Base-by-base conservation (phyloP, 106 monocot genomes). In the Apostasia ramifera region DNA sequence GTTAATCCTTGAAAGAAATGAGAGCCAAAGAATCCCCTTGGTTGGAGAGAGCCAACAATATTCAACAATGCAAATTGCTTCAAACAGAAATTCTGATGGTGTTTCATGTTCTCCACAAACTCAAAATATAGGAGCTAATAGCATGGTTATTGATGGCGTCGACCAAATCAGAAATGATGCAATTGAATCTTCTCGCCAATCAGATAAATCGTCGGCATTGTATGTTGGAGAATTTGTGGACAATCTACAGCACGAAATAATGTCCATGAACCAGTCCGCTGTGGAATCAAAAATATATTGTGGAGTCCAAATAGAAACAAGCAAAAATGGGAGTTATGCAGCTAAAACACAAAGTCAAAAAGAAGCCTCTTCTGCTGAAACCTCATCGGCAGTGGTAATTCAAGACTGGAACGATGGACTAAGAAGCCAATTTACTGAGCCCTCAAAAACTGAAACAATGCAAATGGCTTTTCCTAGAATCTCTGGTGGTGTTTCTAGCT, bases 171-270 rank as follows among this genome's bases (percentile, higher is more conserved):
- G 45, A 26, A 10, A 60, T 37, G 59, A 67, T 67, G 61, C 53
- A 43, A 53, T 69, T 57, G 61, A 75, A 38, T 62, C 68, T 50
- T 59, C 68, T 59, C 58, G 39, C 43, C 58, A 52, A 75, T 75
- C 61, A 14, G 61, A 61, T 69, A 67, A 75, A 54, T 75, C 68
- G 3, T 75, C 75, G 52, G 59, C 61, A 53, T 43, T 46, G n/a
- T 67, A 47, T 69, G 51, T 68, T 40, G 79, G 52, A 26, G 79
- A 79, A 47, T 79, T 73, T 79, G 73, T 73, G 9, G 73, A 73
- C n/a, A 73, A 73, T 44, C 14, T 79, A 42, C 67, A 62, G 37
- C 67, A 62, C 40, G 79, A 79, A 68, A 68, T 41, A 56, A 68
- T 47, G 45, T 46, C 45, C 44, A 8, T 47, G n/a, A 64, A 47